Percentiles rank a stretch among this genome's conserved stretches.
These are phyloP conservation scores for Boletus sp. DNA, from an alignment of 1,284 basidiomycete genomes.

Conservation along the genomic window DNA sequence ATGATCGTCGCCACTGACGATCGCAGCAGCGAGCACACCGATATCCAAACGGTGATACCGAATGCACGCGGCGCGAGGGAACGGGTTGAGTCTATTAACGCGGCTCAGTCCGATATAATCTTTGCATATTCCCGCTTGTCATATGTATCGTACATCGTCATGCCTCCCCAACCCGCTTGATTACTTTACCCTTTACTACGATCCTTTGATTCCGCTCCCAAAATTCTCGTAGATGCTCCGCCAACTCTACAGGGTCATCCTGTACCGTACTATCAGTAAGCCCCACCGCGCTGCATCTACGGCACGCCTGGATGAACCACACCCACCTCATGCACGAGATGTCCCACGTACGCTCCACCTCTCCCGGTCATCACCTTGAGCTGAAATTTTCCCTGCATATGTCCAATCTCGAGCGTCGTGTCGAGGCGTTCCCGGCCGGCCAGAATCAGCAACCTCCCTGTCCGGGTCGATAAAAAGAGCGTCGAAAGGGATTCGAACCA, in stretches of 20 bases:
- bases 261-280: slow-evolving; percentile 32
- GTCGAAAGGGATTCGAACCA: slow-evolving; percentile 88
- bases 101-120: no score
- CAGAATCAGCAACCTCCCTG: slow-evolving; percentile 83
- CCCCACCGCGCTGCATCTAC: neutral
- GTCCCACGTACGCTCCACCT: slow-evolving; percentile 59
- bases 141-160: neutral
- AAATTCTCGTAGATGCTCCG: slow-evolving; percentile 81
- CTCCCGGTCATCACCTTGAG: slow-evolving; percentile 73
- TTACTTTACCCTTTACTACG: slow-evolving; percentile 45
- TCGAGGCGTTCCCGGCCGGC: slow-evolving; percentile 94
- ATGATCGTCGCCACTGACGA: no score
- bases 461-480: slow-evolving; percentile 71
- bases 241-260: slow-evolving; percentile 82
- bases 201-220: slow-evolving; percentile 87
- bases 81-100: no score
- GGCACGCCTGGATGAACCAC: no score
- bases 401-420: slow-evolving; percentile 92
- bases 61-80: no score
- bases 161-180: slow-evolving; percentile 81
- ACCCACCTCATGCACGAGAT: slow-evolving; percentile 89
- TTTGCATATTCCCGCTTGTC: no score
- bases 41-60: no score
- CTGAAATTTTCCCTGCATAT: slow-evolving; percentile 99
- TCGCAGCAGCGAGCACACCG: no score